Evolutionary conservation across 202 grass and related monocot species (phyloP), one percentile per base, ranked within the genome.

Genomic region (Zizania palustris): DNA sequence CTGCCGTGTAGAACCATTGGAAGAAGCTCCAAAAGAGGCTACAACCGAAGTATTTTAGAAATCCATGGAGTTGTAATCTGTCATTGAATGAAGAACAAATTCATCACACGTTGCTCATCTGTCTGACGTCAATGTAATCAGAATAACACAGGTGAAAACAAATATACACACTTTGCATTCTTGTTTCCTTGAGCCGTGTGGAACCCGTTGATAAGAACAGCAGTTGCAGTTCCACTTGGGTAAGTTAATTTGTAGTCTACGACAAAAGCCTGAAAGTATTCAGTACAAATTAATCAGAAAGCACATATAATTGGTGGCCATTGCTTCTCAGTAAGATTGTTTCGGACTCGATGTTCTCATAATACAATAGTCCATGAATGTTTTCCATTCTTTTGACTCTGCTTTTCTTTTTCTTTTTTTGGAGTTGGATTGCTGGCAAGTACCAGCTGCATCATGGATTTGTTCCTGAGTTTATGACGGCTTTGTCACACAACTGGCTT

Each of bases 11-110:
- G 83, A 97, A 97, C 93, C 93, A 97, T 28, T 97, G 86, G 79
- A 97, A 97, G 72, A 93, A 88, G 28, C 94, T 97, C 91, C 94
- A 97, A 4, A 93, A 0, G 46, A 93, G 92, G 60, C 94, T 97
- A 9, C 89, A 13, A 16, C 81, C 77, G 14, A 97, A 97, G 72
- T 86, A 97, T 60, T 85, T 91, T 5, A 86, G 45, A 54, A 97
- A 97, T 28, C 88, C 88, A 74, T 16, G 86, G 40, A 97, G 89
- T 69, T 97, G 94, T 42, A 67, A 88, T 68, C 94, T 97, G 76
- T 67, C 40, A 53, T 48, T 54, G 67, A 65, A 63, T 44, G 83
- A 33, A 79, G 45, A 53, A 70, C 66, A 44, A 43, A 5, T 7
- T 60, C 10, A 22, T 34, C 1, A 42, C 6, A 7, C 1, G 3